Evolutionary conservation across 495 filamentous ascomycete genomes (phyloP).

Genomic region (Neurospora africana): DNA sequence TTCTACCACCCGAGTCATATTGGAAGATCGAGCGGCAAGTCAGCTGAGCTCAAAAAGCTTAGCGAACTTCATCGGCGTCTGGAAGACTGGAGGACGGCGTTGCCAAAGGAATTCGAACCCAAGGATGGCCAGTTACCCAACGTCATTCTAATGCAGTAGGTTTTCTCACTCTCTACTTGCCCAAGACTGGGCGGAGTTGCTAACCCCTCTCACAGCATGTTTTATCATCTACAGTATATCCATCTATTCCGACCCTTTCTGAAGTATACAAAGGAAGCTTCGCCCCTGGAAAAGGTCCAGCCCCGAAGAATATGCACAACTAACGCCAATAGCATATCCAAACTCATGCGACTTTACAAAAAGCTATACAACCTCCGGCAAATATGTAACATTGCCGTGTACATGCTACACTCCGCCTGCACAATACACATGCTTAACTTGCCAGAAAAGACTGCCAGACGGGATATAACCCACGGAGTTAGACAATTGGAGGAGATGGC

Average conservation of each 20-base stretch:
- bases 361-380: slow-evolving; percentile 81
- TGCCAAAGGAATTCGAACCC: slow-evolving; percentile 80
- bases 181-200: slow-evolving; percentile 6
- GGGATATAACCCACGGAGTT: slow-evolving; percentile 85
- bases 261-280: slow-evolving; percentile 70
- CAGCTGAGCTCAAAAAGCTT: slow-evolving; percentile 80
- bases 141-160: slow-evolving; percentile 91
- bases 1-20: slow-evolving; percentile 78
- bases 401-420: slow-evolving; percentile 87
- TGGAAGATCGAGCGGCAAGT: slow-evolving; percentile 46
- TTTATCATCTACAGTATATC: slow-evolving; percentile 91
- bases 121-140: slow-evolving; percentile 83
- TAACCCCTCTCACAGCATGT: slow-evolving; percentile 59
- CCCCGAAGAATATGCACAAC: slow-evolving; percentile 84
- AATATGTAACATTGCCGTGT: slow-evolving; percentile 91
- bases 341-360: slow-evolving; percentile 86
- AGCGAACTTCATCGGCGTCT: slow-evolving; percentile 83
- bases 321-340: slow-evolving; percentile 79
- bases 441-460: slow-evolving; percentile 74
- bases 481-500: slow-evolving; percentile 92
- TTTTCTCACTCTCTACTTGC: slow-evolving; percentile 7
- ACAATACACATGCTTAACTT: slow-evolving; percentile 92
- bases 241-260: slow-evolving; percentile 95
- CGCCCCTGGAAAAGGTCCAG: slow-evolving; percentile 77
- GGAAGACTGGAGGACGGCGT: slow-evolving; percentile 79